phyloP scores from a whole-genome alignment of 768 basidiomycete genomes.

The Lyophyllum shimeji region DNA sequence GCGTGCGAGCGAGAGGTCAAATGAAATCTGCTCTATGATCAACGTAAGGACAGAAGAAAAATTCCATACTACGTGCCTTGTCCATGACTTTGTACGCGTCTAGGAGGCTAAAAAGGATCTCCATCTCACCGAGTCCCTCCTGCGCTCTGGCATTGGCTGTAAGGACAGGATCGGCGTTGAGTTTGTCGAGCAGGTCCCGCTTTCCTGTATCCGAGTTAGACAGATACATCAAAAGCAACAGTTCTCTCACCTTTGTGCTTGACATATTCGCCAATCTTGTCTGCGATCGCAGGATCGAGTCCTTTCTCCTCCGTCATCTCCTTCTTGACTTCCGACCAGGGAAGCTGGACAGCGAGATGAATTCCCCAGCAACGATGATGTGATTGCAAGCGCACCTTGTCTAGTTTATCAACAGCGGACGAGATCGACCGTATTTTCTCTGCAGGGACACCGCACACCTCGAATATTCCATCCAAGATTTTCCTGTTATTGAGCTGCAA shows the following conservation, averaged over 20 bases:
- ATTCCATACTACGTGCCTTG: slow-evolving; percentile 47
- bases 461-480: slow-evolving; percentile 95
- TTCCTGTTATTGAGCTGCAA: slow-evolving; percentile 92
- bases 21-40: slow-evolving; percentile 67
- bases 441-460: slow-evolving; percentile 89
- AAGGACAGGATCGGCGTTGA: slow-evolving; percentile 63
- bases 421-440: slow-evolving; percentile 93
- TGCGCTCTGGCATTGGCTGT: slow-evolving; percentile 74
- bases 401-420: slow-evolving; percentile 96
- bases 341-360: slow-evolving; percentile 44
- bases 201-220: slow-evolving; percentile 54
- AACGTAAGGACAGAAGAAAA: not conserved
- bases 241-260: slow-evolving; percentile 75
- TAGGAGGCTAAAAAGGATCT: slow-evolving; percentile 77
- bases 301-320: slow-evolving; percentile 99
- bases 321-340: slow-evolving; percentile 90
- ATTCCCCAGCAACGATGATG: not conserved
- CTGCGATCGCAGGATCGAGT: slow-evolving; percentile 74
- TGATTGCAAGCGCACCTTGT: slow-evolving; percentile 62
- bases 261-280: slow-evolving; percentile 96
- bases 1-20: slow-evolving; percentile 96
- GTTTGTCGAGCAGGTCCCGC: slow-evolving; percentile 67
- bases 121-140: slow-evolving; percentile 86
- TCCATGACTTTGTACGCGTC: slow-evolving; percentile 76
- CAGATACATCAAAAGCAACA: not conserved